A percentile compares a stretch with the other conserved stretches of the same genome.
Conservation (phyloP, 2,329 filamentous ascomycete species). For the Ascochyta lentis region DNA sequence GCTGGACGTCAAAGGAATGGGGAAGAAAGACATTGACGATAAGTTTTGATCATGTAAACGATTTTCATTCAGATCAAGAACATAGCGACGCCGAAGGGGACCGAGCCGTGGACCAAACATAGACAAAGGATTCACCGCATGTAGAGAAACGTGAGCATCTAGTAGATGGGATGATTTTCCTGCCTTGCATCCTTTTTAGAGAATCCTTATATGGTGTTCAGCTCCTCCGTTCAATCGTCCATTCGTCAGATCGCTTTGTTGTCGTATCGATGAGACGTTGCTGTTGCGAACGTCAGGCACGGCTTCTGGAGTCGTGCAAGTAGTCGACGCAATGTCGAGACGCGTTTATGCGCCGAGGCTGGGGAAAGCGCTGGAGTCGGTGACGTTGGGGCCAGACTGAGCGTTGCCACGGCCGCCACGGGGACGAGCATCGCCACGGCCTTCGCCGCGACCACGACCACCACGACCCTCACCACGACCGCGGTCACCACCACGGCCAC, state of each 20-base stretch:
- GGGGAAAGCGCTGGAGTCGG: constrained; percentile 61
- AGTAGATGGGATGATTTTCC: constrained; percentile 27
- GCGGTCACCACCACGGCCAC: constrained; percentile 57
- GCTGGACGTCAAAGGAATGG: too few species aligned
- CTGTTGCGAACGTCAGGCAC: constrained; percentile 21
- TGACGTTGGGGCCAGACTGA: constrained; percentile 54
- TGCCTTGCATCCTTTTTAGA: constrained; percentile 27
- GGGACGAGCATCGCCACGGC: constrained; percentile 56
- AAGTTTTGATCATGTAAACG: constrained; percentile 9
- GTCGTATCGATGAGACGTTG: constrained; percentile 18
- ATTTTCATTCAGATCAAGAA: constrained; percentile 18
- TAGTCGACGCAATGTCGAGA: constrained; percentile 30
- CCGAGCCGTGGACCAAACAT: constrained; percentile 14
- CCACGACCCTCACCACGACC: constrained; percentile 59
- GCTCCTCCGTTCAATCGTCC: constrained; percentile 23
- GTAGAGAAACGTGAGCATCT: constrained; percentile 17
- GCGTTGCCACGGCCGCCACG: constrained; percentile 56
- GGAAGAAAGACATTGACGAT: neutral
- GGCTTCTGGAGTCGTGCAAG: constrained; percentile 23
- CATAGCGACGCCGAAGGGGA: constrained; percentile 10
- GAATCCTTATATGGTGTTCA: constrained; percentile 32
- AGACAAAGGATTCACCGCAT: constrained; percentile 14
- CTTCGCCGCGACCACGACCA: constrained; percentile 54
- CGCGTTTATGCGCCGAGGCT: constrained; percentile 55
- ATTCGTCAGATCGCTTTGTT: constrained; percentile 29